phyloP scores from a whole-genome alignment of 306 rosid genomes.

The Pyrus communis region DNA sequence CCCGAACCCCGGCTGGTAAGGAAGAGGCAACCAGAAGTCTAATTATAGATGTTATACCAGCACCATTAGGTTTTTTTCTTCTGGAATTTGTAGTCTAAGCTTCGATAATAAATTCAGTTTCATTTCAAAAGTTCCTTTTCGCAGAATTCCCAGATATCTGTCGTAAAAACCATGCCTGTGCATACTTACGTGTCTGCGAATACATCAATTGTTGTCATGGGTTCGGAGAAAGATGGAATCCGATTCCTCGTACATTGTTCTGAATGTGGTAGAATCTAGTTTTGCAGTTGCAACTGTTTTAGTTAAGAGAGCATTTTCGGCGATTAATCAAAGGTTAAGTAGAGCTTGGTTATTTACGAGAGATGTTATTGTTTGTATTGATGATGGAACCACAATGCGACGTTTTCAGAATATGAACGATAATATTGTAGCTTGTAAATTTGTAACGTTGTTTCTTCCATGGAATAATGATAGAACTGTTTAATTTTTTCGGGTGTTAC shows the following conservation, averaged over 20 bases:
- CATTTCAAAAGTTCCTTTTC: not conserved
- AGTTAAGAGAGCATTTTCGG: no score
- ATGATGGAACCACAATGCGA: no score
- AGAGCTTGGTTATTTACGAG: no score
- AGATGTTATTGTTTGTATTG: no score
- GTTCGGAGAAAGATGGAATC: not conserved
- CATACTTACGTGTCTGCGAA: not conserved
- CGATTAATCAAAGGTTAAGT: no score
- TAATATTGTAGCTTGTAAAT: no score
- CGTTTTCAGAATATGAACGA: no score
- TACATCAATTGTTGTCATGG: not conserved
- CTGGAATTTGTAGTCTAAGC: not conserved
- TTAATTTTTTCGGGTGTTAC: no score
- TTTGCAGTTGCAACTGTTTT: no score
- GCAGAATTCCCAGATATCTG: not conserved
- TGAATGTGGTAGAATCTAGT: not conserved
- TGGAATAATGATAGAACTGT: no score
- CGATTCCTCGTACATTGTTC: not conserved
- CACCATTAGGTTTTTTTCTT: not conserved
- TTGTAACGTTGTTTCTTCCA: no score
- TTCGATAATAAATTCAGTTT: not conserved
- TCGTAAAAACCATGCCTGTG: not conserved
- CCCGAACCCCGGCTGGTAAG: not conserved
- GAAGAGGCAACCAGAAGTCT: not conserved
- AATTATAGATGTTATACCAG: not conserved